Conservation (phyloP, 495 filamentous ascomycete species). For the Penicillium silybi region DNA sequence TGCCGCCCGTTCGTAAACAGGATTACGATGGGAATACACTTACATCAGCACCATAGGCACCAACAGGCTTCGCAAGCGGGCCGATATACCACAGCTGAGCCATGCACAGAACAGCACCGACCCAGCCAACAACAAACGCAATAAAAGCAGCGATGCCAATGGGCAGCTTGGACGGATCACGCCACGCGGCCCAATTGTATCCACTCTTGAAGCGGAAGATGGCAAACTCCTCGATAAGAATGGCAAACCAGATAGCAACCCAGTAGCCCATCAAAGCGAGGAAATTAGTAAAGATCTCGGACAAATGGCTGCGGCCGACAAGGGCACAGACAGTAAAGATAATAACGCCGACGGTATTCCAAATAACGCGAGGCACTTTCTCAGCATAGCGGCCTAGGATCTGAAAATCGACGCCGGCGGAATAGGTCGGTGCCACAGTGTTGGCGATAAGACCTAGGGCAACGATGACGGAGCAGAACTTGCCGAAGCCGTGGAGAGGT, state of each 20-base stretch:
- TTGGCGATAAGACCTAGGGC: constrained; percentile 71
- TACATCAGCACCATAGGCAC: constrained; percentile 59
- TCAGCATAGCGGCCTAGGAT: constrained; percentile 56
- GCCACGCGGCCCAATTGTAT: constrained; percentile 63
- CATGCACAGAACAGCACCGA: constrained; percentile 66
- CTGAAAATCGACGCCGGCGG: constrained; percentile 65
- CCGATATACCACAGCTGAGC: constrained; percentile 68
- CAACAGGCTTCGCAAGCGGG: constrained; percentile 53
- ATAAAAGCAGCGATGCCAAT: constrained; percentile 58
- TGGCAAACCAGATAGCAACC: constrained; percentile 62
- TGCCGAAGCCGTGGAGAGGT: constrained; percentile 63
- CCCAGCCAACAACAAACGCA: constrained; percentile 67
- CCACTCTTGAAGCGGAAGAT: constrained; percentile 51
- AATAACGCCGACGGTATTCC: constrained; percentile 56
- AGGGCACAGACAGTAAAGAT: constrained; percentile 63
- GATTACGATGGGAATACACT: constrained; percentile 9
- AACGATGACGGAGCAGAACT: constrained; percentile 68
- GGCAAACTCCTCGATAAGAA: constrained; percentile 60
- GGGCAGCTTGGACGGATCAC: constrained; percentile 55
- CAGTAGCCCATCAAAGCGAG: constrained; percentile 73
- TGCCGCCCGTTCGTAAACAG: not conserved
- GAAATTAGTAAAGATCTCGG: constrained; percentile 68
- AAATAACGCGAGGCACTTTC: constrained; percentile 57
- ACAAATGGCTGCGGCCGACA: constrained; percentile 56
- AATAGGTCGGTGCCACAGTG: constrained; percentile 65